These are phyloP conservation scores for Boletus rubescentipes DNA, from an alignment of 768 basidiomycete species.

Conservation along the genomic window DNA sequence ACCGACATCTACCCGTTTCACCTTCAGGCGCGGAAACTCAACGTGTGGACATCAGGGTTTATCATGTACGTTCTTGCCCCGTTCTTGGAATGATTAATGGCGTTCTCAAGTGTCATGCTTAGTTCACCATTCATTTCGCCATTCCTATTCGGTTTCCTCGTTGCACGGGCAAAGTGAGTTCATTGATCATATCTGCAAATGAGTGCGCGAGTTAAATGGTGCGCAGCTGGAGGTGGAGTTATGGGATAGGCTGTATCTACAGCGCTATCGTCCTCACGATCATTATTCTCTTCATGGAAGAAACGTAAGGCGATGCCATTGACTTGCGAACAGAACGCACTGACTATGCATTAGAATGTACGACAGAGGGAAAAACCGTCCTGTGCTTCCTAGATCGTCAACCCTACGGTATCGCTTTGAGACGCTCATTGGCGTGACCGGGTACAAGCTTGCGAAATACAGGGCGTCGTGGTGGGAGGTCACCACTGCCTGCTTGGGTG, in stretches of 20 bases:
- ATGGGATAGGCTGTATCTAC: slow-evolving; percentile 52
- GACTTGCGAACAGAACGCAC: not conserved
- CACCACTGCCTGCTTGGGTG: slow-evolving; percentile 33
- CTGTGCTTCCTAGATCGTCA: slow-evolving; percentile 25
- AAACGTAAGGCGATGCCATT: slow-evolving; percentile 39
- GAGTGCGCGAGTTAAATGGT: not conserved
- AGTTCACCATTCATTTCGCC: slow-evolving; percentile 31
- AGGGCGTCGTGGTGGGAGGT: slow-evolving; percentile 41
- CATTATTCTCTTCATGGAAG: slow-evolving; percentile 48
- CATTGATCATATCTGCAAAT: no score
- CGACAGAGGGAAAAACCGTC: slow-evolving; percentile 42
- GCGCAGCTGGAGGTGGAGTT: slow-evolving; percentile 50
- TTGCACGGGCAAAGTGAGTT: slow-evolving; percentile 26
- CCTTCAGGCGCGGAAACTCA: slow-evolving; percentile 50
- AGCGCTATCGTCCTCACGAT: slow-evolving; percentile 43
- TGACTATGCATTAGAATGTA: slow-evolving; percentile 39
- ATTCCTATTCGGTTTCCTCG: slow-evolving; percentile 31
- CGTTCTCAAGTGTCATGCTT: slow-evolving; percentile 27
- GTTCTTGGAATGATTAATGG: slow-evolving; percentile 26
- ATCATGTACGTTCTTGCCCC: slow-evolving; percentile 47
- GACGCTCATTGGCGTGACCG: slow-evolving; percentile 50
- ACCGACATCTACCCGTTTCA: slow-evolving; percentile 56
- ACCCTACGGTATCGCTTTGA: slow-evolving; percentile 43
- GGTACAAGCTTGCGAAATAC: slow-evolving; percentile 43
- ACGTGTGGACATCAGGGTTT: slow-evolving; percentile 55